Evolutionary conservation across 768 basidiomycete species (phyloP).

Genomic region (Trametes cinnabarina): DNA sequence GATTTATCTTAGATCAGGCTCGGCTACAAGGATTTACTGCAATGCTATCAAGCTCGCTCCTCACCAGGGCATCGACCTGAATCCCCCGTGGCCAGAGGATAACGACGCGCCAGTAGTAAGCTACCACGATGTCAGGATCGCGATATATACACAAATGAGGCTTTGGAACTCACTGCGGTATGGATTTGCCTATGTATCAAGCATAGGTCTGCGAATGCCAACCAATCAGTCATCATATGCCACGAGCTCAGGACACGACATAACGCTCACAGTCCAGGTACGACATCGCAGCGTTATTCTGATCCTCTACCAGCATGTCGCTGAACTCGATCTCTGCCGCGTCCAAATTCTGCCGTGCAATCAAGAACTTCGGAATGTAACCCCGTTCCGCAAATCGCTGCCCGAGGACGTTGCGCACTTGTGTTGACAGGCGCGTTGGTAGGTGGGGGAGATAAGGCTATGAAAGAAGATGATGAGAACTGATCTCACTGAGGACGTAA

Average conservation of each 20-base stretch:
- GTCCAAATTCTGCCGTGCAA: conserved; percentile 92
- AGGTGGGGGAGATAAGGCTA: conserved; percentile 56
- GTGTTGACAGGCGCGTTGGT: conserved; percentile 72
- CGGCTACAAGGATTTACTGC: not conserved
- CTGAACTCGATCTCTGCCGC: conserved; percentile 92
- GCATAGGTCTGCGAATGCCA: conserved; percentile 32
- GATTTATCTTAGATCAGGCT: not conserved
- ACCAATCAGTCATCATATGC: not conserved
- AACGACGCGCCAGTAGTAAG: conserved; percentile 15
- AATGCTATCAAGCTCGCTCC: not conserved
- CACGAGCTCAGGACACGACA: not conserved
- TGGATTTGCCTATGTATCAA: conserved; percentile 40
- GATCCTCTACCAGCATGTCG: conserved; percentile 96
- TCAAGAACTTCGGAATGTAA: conserved; percentile 56
- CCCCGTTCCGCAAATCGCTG: conserved; percentile 57
- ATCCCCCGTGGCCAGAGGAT: conserved; percentile 9
- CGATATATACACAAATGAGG: not conserved
- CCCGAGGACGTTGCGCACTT: conserved; percentile 83
- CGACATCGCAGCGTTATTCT: conserved; percentile 92
- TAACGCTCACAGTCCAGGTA: conserved; percentile 78
- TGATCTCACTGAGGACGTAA: not conserved
- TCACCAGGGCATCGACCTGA: conserved; percentile 19
- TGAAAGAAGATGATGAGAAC: not conserved
- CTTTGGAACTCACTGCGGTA: conserved; percentile 27
- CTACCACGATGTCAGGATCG: not conserved